Conservation (phyloP, 2,329 filamentous ascomycete genomes). For the Nemania sp. region DNA sequence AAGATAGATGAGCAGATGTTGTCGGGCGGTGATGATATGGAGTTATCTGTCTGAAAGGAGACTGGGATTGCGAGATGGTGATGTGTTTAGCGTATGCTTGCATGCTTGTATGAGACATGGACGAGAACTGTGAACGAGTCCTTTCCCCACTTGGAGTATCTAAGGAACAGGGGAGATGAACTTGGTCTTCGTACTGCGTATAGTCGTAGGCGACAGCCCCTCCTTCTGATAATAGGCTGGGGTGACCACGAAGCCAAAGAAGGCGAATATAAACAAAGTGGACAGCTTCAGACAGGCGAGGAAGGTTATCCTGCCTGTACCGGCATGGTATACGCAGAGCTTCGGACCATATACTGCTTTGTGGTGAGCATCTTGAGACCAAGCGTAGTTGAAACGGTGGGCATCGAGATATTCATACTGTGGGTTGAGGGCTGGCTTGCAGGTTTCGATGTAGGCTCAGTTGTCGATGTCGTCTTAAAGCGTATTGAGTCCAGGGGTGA, state of each 20-base stretch:
- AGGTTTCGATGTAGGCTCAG: conserved; percentile 11
- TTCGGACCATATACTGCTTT: conserved; percentile 64
- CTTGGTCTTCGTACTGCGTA: conserved; percentile 42
- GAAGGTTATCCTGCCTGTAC: conserved; percentile 73
- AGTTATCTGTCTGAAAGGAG: not conserved
- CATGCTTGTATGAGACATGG: not conserved
- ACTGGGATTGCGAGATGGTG: too few relatives aligned
- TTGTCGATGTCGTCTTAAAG: conserved; percentile 36
- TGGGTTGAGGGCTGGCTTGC: not conserved
- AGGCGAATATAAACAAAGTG: conserved; percentile 75
- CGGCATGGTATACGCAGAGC: conserved; percentile 80
- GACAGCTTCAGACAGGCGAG: conserved; percentile 78
- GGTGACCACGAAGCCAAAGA: conserved; percentile 73
- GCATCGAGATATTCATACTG: too few relatives aligned
- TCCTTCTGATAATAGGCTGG: conserved; percentile 66
- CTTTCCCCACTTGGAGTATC: not conserved
- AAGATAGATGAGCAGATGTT: conserved; percentile 9
- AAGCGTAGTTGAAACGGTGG: too few relatives aligned
- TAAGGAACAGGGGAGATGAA: not conserved
- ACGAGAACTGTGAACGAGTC: not conserved
- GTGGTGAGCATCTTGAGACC: not conserved
- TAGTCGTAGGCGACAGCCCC: conserved; percentile 43
- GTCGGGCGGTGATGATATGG: not conserved
- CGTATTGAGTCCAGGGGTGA: conserved; percentile 23
- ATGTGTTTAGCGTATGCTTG: too few relatives aligned